phyloP scores from a whole-genome alignment of 2,329 filamentous ascomycete species.

The Fusarium verticillioides region DNA sequence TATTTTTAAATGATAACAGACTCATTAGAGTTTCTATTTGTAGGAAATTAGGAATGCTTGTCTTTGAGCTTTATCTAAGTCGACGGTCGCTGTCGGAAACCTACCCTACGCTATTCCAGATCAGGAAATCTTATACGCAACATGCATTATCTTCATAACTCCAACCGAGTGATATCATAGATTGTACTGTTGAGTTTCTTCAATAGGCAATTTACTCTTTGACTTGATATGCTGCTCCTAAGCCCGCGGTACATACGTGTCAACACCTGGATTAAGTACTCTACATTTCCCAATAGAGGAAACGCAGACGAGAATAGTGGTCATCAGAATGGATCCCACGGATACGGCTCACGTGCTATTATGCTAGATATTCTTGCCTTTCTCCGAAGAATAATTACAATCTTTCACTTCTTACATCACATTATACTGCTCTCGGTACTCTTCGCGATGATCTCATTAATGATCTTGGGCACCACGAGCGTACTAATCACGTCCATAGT shows the following conservation, averaged over 20 bases:
- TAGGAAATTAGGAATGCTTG: too few species aligned
- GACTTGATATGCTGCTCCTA: rapidly evolving
- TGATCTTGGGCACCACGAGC: background rate
- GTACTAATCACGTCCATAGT: background rate
- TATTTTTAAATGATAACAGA: too few species aligned
- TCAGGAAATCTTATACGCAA: background rate
- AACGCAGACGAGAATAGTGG: rapidly evolving
- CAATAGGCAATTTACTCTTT: background rate
- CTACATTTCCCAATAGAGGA: background rate
- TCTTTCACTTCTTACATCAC: rapidly evolving
- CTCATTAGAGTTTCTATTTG: rapidly evolving
- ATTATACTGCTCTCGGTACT: rapidly evolving
- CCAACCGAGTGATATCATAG: rapidly evolving
- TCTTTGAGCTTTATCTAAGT: rapidly evolving
- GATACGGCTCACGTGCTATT: rapidly evolving
- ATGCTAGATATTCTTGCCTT: background rate
- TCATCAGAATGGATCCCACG: rapidly evolving
- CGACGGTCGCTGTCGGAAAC: rapidly evolving
- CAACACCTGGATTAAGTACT: rapidly evolving
- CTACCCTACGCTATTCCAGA: background rate
- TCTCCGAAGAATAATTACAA: rapidly evolving
- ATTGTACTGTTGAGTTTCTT: background rate
- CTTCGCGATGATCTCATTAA: rapidly evolving
- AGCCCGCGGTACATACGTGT: rapidly evolving
- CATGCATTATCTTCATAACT: background rate